Evolutionary conservation across 345 rosid species (phyloP).

Genomic region (Eucalyptus regnans): DNA sequence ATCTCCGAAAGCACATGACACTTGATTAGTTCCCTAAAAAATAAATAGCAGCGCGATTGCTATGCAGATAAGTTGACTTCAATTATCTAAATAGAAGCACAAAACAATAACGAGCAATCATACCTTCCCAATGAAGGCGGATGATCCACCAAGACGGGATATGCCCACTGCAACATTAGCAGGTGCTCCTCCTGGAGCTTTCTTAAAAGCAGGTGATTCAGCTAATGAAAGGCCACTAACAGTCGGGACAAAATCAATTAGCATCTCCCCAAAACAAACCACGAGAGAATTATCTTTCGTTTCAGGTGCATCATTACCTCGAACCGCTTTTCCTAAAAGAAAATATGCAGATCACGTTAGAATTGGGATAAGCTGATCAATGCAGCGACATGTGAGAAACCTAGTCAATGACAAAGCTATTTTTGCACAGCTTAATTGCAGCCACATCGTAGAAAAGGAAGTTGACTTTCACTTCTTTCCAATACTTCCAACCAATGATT

Average conservation of each 20-base stretch:
- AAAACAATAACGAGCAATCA: neutral
- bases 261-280: conserved; percentile 95
- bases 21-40: neutral
- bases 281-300: conserved; percentile 44
- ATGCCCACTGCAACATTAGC: conserved; percentile 96
- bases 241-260: conserved; percentile 93
- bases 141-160: conserved; percentile 86
- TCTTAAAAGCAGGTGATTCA: conserved; percentile 80
- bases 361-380: neutral
- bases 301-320: conserved; percentile 30
- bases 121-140: conserved; percentile 94
- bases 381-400: neutral
- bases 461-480: neutral
- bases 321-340: conserved; percentile 41
- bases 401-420: neutral
- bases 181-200: conserved; percentile 98
- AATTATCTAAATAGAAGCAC: neutral
- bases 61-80: neutral
- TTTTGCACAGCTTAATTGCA: neutral
- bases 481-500: neutral
- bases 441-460: neutral
- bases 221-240: conserved; percentile 73
- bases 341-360: neutral
- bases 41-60: neutral
- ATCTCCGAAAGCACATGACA: neutral